Conservation (phyloP, 495 filamentous ascomycete genomes). For the Glonium stellatum region DNA sequence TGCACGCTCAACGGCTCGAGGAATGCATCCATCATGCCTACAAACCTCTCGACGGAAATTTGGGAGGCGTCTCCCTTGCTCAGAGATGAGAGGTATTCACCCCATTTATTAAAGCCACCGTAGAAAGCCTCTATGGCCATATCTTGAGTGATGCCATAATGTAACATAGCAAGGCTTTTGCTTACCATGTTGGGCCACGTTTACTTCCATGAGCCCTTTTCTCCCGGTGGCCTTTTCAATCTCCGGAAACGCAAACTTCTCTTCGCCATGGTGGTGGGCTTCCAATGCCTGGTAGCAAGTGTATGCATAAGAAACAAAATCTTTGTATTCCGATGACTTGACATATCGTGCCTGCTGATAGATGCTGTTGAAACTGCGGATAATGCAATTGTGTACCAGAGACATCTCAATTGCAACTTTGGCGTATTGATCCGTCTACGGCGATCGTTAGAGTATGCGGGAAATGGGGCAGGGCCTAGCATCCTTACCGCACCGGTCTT, state of each 20-base stretch:
- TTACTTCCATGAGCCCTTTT: conserved; percentile 39
- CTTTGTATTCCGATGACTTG: conserved; percentile 21
- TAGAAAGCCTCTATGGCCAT: conserved; percentile 4
- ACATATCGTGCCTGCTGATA: conserved; percentile 45
- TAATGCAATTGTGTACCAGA: conserved; percentile 43
- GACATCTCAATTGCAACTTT: conserved; percentile 39
- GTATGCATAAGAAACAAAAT: conserved; percentile 40
- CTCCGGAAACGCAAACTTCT: conserved; percentile 40
- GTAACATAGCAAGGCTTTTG: background rate
- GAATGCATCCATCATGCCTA: conserved; percentile 18
- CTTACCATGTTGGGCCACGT: conserved; percentile 12
- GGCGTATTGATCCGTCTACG: conserved; percentile 15
- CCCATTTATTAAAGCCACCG: conserved; percentile 10
- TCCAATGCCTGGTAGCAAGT: conserved; percentile 31
- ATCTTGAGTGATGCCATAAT: background rate
- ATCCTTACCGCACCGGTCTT: conserved; percentile 8
- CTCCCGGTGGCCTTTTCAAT: conserved; percentile 38
- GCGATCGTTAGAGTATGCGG: conserved; percentile 5
- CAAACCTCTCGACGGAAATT: background rate
- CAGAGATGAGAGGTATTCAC: conserved; percentile 6
- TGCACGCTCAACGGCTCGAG: conserved; percentile 6
- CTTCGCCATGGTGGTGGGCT: conserved; percentile 42
- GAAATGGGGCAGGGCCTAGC: background rate
- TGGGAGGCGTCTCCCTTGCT: background rate
- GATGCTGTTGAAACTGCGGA: conserved; percentile 45